Conservation (phyloP, 2,329 filamentous ascomycete genomes). For the Xenoacremonium recifei region DNA sequence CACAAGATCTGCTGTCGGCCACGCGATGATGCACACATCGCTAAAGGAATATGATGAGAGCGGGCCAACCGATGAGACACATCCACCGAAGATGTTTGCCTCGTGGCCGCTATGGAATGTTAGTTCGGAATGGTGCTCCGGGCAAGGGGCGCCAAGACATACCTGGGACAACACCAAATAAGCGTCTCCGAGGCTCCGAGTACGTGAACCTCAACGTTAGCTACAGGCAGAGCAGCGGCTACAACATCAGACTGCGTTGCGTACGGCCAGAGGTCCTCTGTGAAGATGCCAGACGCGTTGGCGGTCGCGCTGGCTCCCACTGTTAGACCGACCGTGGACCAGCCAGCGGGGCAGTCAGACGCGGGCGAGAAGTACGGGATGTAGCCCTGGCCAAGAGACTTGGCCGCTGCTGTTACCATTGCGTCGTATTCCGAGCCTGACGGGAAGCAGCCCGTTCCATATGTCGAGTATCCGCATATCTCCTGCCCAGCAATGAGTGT, state of each 20-base stretch:
- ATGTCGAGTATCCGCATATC: constrained; percentile 4
- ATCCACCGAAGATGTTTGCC: constrained; percentile 5
- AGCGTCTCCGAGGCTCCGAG: constrained; percentile 19
- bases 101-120: constrained; percentile 13
- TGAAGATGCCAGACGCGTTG: constrained; percentile 12
- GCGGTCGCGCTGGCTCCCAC: constrained; percentile 5
- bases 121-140: background rate
- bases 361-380: constrained; percentile 23
- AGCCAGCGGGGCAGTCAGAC: constrained; percentile 19
- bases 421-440: constrained; percentile 15
- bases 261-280: background rate
- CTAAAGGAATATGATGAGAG: constrained; percentile 4
- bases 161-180: constrained; percentile 23
- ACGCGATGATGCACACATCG: constrained; percentile 2
- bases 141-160: background rate
- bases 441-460: constrained; percentile 19
- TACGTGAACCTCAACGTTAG: background rate
- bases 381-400: constrained; percentile 6
- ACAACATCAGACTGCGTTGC: background rate
- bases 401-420: background rate
- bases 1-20: background rate
- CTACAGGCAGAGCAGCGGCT: background rate
- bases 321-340: constrained; percentile 22
- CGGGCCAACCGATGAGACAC: constrained; percentile 9
- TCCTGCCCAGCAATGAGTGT: background rate